Evolutionary conservation across 345 rosid species (phyloP).

Genomic region (Camelina sativa): DNA sequence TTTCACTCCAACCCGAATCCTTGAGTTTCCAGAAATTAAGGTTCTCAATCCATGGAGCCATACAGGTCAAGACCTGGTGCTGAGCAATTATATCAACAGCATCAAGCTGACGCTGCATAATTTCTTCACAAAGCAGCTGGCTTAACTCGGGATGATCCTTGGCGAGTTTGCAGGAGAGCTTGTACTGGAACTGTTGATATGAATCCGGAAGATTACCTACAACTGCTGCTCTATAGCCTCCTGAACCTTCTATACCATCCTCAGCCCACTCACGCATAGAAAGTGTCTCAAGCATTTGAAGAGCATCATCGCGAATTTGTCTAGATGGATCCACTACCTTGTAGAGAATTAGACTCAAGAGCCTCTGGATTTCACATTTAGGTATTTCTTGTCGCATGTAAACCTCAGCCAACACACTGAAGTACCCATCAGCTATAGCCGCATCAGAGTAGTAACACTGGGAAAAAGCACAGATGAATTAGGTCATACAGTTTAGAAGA

Average conservation of each 20-base stretch:
- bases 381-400: slow-evolving; percentile 99
- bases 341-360: slow-evolving; percentile 92
- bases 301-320: slow-evolving; percentile 98
- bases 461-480: slow-evolving; percentile 38
- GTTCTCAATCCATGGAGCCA: slow-evolving; percentile 99
- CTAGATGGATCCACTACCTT: slow-evolving; percentile 98
- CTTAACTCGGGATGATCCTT: slow-evolving; percentile 97
- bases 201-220: slow-evolving; percentile 99
- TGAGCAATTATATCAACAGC: slow-evolving; percentile 99
- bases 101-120: slow-evolving; percentile 99
- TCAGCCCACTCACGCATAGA: slow-evolving; percentile 99
- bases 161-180: slow-evolving; percentile 94
- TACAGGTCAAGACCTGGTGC: slow-evolving; percentile 98
- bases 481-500: slow-evolving; percentile 33
- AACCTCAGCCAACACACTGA: slow-evolving; percentile 97
- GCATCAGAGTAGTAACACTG: slow-evolving; percentile 98
- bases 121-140: slow-evolving; percentile 97
- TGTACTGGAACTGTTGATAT: slow-evolving; percentile 97
- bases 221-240: slow-evolving; percentile 96
- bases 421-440: slow-evolving; percentile 96
- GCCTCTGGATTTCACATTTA: slow-evolving; percentile 94
- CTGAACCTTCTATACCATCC: slow-evolving; percentile 87
- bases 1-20: slow-evolving; percentile 99
- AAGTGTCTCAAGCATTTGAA: slow-evolving; percentile 99
- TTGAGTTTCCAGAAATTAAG: slow-evolving; percentile 98